Evolutionary conservation across 1,284 basidiomycete genomes (phyloP).

Genomic region (Moesziomyces parantarcticus): DNA sequence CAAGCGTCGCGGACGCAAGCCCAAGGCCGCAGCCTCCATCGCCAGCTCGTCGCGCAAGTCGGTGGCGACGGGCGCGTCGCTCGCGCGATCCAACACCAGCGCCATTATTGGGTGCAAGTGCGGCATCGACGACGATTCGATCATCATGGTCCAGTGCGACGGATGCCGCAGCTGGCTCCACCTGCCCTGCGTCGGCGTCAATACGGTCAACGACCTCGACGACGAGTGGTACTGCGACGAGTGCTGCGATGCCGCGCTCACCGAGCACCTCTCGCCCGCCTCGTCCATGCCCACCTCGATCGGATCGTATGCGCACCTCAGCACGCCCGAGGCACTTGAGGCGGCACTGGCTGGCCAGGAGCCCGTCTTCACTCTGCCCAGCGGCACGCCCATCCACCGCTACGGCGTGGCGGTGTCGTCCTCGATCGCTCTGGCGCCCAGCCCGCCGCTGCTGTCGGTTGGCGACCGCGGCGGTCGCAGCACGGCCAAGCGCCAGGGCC

Average conservation of each 20-base stretch:
- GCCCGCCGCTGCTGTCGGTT: conserved; percentile 44
- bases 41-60: conserved; percentile 42
- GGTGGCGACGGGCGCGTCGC: conserved; percentile 40
- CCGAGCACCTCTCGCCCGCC: conserved; percentile 42
- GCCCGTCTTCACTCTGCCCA: conserved; percentile 45
- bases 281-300: conserved; percentile 42
- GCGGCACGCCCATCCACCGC: conserved; percentile 46
- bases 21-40: conserved; percentile 24
- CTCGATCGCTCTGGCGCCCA: conserved; percentile 55
- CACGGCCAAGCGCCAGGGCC: conserved; percentile 48
- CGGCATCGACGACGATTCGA: conserved; percentile 48
- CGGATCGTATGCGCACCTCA: conserved; percentile 45
- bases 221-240: conserved; percentile 66
- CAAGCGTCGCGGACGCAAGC: conserved; percentile 41
- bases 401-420: conserved; percentile 48
- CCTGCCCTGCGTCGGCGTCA: conserved; percentile 64
- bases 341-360: conserved; percentile 39
- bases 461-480: conserved; percentile 37
- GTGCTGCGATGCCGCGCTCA: conserved; percentile 47
- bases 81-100: conserved; percentile 35
- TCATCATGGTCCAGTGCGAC: conserved; percentile 67
- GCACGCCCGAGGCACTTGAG: conserved; percentile 45
- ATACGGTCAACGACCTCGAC: conserved; percentile 57
- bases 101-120: conserved; percentile 55
- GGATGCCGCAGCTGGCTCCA: conserved; percentile 66